These are phyloP conservation scores for Coemansia sp. DNA, from an alignment of 192 early-diverging fungal species.

Conservation along the genomic window DNA sequence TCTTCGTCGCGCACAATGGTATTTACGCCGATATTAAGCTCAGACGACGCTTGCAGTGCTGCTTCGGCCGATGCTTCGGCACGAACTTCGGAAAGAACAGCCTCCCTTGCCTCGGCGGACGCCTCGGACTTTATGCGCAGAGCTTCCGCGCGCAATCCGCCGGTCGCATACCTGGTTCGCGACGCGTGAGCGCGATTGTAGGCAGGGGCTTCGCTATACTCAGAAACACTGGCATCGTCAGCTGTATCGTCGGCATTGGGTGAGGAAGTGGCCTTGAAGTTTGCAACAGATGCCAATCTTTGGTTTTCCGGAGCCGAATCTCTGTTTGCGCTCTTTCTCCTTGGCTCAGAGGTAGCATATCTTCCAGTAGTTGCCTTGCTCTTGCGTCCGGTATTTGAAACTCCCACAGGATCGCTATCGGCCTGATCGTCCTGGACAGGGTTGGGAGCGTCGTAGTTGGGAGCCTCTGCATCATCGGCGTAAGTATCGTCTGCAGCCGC, in stretches of 20 bases:
- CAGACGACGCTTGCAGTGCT: slow-evolving; percentile 35
- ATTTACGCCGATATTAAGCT: slow-evolving; percentile 27
- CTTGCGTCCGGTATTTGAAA: slow-evolving; percentile 1
- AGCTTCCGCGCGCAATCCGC: slow-evolving; percentile 31
- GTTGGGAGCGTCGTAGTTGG: not conserved
- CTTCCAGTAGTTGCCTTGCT: not conserved
- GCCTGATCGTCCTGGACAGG: not conserved
- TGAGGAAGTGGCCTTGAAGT: not conserved
- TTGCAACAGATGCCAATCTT: slow-evolving; percentile 1
- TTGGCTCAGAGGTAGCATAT: not conserved
- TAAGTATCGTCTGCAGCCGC: not conserved
- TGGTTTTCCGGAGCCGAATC: not conserved
- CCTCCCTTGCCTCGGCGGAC: slow-evolving; percentile 33
- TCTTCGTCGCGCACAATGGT: slow-evolving; percentile 39
- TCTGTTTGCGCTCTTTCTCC: not conserved
- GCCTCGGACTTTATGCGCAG: slow-evolving; percentile 29
- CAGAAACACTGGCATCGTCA: not conserved
- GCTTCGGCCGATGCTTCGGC: slow-evolving; percentile 48
- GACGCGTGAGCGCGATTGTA: slow-evolving; percentile 14
- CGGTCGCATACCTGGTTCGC: slow-evolving; percentile 6
- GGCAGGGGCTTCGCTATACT: slow-evolving; percentile 1
- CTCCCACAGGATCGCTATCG: not conserved
- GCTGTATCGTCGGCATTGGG: not conserved
- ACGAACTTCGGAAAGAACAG: slow-evolving; percentile 38
- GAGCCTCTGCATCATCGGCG: not conserved